Evolutionary conservation across 352 stramenopile genomes (phyloP), one percentile per base, ranked within the genome.

Genomic region (Phytophthora citrophthora): DNA sequence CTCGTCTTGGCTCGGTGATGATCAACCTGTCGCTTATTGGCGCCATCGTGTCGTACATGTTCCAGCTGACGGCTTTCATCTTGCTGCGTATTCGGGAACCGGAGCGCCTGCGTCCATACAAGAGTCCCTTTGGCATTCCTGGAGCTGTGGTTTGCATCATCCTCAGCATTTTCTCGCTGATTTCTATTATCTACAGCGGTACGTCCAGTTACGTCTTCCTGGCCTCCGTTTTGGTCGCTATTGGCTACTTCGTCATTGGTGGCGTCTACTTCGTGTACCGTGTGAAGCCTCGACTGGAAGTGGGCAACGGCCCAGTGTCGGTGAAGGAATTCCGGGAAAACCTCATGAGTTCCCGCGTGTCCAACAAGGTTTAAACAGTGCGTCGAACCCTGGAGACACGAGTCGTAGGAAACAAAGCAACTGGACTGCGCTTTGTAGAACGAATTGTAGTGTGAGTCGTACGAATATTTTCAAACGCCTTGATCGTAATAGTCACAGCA

Each of bases 11-110:
- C 12, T 83, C 78, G 11, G 79, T 88, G n/a, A 58, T 88, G 43
- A 86, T 88, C 72, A 88, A 88, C 45, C 54, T 88, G 10, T 74
- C 78, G 55, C 74, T 88, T 31, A 85, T 84, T 26, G 78, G 79
- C 6, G 76, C 76, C 16, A 68, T 88, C 26, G 76, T 88, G 41
- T 88, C 79, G 49, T 86, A 88, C 61, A 32, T 73, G 27, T 79
- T 88, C 59, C 79, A 88, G 60, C 64, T 88, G 13, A 64, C 55
- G 5, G 64, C 79, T 9, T 88, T 86, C 62, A 83, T 86, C 36
- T 64, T 64, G 23, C 65, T 88, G 45, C 79, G 79, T 29, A 20
- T 77, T 51, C 50, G 64, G 9, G 79, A 88, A 38, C 79, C 79
- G 6, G 49, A 81, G 8, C 72, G 78, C 18, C 43, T 55, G 16